Evolutionary conservation across 805 yeast genomes (phyloP).

Genomic region (Maudiozyma barnettii): DNA sequence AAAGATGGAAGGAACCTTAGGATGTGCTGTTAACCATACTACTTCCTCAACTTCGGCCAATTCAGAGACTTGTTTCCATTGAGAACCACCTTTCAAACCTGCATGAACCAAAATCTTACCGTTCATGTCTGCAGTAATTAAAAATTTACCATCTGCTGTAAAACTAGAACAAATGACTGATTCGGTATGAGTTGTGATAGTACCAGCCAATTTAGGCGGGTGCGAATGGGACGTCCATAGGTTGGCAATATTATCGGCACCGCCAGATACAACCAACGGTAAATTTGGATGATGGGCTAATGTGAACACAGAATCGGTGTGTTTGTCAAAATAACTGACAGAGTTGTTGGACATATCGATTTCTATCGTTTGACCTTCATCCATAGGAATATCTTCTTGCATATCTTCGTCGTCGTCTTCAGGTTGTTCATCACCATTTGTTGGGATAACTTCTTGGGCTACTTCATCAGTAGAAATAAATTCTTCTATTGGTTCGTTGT

Average conservation of each 20-base stretch:
- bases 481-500: conserved; percentile 23
- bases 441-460: conserved; percentile 31
- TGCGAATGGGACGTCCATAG: conserved; percentile 87
- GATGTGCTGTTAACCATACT: conserved; percentile 75
- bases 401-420: conserved; percentile 31
- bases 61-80: conserved; percentile 63
- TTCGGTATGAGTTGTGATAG: conserved; percentile 75
- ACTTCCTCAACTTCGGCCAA: conserved; percentile 87
- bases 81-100: conserved; percentile 66
- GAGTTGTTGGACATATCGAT: conserved; percentile 88
- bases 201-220: conserved; percentile 73
- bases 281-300: conserved; percentile 76
- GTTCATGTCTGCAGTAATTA: conserved; percentile 90
- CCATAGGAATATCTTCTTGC: conserved; percentile 27
- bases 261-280: conserved; percentile 87
- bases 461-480: conserved; percentile 38
- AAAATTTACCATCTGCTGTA: conserved; percentile 68
- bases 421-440: conserved; percentile 27
- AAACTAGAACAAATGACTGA: conserved; percentile 80
- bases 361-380: conserved; percentile 42
- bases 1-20: conserved; percentile 57
- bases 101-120: conserved; percentile 73
- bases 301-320: conserved; percentile 76
- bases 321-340: conserved; percentile 79
- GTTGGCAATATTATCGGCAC: conserved; percentile 84